A percentile compares a stretch with the other conserved stretches of the same genome.
phyloP scores from a whole-genome alignment of 2,329 filamentous ascomycete species.

The Leptosphaerulina australis region DNA sequence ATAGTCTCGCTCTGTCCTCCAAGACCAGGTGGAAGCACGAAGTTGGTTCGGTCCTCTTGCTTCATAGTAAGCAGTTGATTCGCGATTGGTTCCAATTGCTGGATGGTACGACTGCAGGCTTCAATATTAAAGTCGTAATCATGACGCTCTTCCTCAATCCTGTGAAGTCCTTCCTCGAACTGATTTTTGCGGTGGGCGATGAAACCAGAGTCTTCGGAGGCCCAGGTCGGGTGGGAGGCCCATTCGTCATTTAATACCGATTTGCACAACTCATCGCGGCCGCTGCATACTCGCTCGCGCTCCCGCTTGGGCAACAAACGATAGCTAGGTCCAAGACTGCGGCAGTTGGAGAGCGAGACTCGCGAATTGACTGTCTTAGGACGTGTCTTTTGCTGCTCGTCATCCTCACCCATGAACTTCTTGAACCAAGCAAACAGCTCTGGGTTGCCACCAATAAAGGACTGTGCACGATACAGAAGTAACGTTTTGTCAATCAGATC shows the following conservation, averaged over 20 bases:
- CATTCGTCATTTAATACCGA: conserved; percentile 95
- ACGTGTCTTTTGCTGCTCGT: conserved; percentile 53
- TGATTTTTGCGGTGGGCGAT: conserved; percentile 97
- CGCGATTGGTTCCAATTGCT: conserved; percentile 91
- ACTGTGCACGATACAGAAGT: conserved; percentile 79
- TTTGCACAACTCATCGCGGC: conserved; percentile 91
- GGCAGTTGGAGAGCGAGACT: conserved; percentile 93
- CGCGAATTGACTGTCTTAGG: conserved; percentile 76
- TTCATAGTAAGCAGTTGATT: conserved; percentile 85
- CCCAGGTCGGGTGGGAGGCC: conserved; percentile 99
- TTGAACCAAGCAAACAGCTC: conserved; percentile 92
- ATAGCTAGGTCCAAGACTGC: conserved; percentile 95
- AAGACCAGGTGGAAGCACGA: conserved; percentile 80
- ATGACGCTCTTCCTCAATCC: conserved; percentile 97
- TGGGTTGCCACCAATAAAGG: conserved; percentile 84
- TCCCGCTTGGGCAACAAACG: conserved; percentile 89
- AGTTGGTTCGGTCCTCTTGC: conserved; percentile 70
- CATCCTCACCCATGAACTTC: conserved; percentile 78
- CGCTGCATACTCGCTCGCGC: conserved; percentile 87
- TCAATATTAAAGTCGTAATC: conserved; percentile 99
- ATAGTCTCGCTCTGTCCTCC: conserved; percentile 95
- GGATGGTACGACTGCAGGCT: conserved; percentile 90
- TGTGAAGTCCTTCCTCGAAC: conserved; percentile 90
- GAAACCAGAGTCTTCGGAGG: conserved; percentile 96
- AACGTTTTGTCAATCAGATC: conserved; percentile 87